phyloP scores from a whole-genome alignment of 23 red algal species.

The Rhodosorus marinus region DNA sequence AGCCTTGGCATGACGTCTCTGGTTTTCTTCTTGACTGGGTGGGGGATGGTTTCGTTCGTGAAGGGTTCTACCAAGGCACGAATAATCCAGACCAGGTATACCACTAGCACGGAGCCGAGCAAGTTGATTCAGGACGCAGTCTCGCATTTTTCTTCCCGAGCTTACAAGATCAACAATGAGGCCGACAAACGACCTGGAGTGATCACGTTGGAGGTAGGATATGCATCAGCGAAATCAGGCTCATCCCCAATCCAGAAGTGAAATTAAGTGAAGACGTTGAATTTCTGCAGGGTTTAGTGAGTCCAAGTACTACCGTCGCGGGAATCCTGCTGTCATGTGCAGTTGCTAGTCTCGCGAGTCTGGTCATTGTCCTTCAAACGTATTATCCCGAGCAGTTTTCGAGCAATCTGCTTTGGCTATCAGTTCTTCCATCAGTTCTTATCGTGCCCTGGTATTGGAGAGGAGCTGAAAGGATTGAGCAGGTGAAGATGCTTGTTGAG shows the following conservation, averaged over 20 bases:
- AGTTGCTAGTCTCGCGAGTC: slow-evolving; percentile 21
- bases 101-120: background rate
- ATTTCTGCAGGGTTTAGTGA: too few relatives aligned
- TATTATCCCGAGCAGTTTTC: slow-evolving; percentile 8
- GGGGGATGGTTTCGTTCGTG: slow-evolving; percentile 59
- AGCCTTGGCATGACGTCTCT: slow-evolving; percentile 33
- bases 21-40: slow-evolving; percentile 58
- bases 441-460: slow-evolving; percentile 62
- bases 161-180: slow-evolving; percentile 28
- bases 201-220: slow-evolving; percentile 40
- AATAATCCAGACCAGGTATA: slow-evolving; percentile 20
- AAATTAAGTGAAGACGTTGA: too few relatives aligned
- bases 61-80: slow-evolving; percentile 58
- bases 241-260: too few relatives aligned
- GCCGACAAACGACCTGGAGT: slow-evolving; percentile 43
- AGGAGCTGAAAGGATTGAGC: slow-evolving; percentile 20
- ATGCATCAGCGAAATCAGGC: too few relatives aligned
- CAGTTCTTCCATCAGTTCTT: slow-evolving; percentile 8
- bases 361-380: slow-evolving; percentile 29
- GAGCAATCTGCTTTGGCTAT: slow-evolving; percentile 18
- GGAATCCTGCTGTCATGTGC: slow-evolving; percentile 31
- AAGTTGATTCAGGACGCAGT: background rate
- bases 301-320: slow-evolving; percentile 28
- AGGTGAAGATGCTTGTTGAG: slow-evolving; percentile 51
- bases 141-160: slow-evolving; percentile 22